A percentile compares a stretch with the other conserved stretches of the same genome.
phyloP scores from a whole-genome alignment of 192 early-diverging fungal genomes.

The Coemansia aciculifera region DNA sequence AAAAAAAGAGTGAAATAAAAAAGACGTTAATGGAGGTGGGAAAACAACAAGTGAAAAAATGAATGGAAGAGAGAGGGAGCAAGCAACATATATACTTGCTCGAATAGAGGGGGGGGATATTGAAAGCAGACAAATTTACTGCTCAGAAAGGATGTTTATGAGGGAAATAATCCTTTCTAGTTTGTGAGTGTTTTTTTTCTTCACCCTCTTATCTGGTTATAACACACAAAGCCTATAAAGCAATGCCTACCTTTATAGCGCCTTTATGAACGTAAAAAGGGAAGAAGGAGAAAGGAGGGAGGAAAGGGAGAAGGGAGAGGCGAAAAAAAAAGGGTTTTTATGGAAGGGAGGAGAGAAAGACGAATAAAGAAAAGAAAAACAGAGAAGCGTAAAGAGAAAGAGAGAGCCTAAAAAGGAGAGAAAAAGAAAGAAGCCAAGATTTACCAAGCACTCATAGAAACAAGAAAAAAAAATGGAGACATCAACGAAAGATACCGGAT shows the following conservation, averaged over 20 bases:
- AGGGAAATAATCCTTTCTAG: not conserved
- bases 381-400: not conserved
- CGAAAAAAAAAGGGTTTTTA: not conserved
- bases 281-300: slow-evolving; percentile 8
- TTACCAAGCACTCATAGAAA: slow-evolving; percentile 3
- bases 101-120: not conserved
- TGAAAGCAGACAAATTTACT: not conserved
- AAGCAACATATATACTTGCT: not conserved
- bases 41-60: not conserved
- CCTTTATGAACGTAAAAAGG: slow-evolving; percentile 7
- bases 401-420: not conserved
- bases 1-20: not conserved
- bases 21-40: not conserved
- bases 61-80: not conserved
- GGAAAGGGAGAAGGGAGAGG: not conserved
- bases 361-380: not conserved
- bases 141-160: not conserved
- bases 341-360: not conserved
- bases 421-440: not conserved
- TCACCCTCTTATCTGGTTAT: not conserved
- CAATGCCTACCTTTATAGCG: slow-evolving; percentile 2
- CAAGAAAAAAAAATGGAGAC: not conserved
- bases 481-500: not conserved
- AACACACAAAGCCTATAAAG: not conserved
- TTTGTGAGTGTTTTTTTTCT: not conserved